Base-by-base conservation (phyloP, 306 rosid genomes). In the Senna siamea region DNA sequence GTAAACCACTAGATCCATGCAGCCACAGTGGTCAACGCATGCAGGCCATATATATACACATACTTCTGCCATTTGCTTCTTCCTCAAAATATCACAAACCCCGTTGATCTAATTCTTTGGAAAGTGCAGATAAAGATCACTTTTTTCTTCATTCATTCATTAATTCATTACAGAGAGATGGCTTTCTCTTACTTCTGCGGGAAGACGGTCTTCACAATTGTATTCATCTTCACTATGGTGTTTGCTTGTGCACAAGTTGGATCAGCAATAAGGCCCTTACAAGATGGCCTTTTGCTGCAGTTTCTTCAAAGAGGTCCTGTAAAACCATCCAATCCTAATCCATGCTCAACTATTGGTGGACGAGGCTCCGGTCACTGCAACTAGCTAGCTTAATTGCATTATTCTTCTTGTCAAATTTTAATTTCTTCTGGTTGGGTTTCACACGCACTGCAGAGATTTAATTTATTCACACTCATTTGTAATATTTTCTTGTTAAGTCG, bases 211-310 rank as follows among this genome's bases (percentile, higher is more conserved):
- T 65, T 65, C 72, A 66, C 47, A 77, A 6, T 43, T 69, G 4
- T 82, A 8, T 17, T 64, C 6, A 43, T 66, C 10, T 9, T 81
- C 47, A 28, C 47, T 38, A 59, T 77, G n/a, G 40, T 66, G 51
- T 6, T 60, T 22, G 72, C 69, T 46, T 58, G 35, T 44, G 40
- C 67, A 4, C 51, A 77, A 66, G 47, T 53, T 7, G 70, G 80
- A 47, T 61, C 47, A 4, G 80, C 54, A 14, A 67, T 9, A 9
- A 81, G 85, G 54, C 82, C 82, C 23, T 77, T 81, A 15, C 70
- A 61, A 0, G 76, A 81, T 20, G 50, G 20, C 32, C 54, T 72
- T 53, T 37, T 52, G 41, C 17, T 78, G 63, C 79, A 66, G 51
- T 68, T 73, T 10, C 79, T 81, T 76, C 7, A 51, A 51, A 66